Evolutionary conservation across 495 filamentous ascomycete species (phyloP).

Genomic region (Geopyxis carbonaria): DNA sequence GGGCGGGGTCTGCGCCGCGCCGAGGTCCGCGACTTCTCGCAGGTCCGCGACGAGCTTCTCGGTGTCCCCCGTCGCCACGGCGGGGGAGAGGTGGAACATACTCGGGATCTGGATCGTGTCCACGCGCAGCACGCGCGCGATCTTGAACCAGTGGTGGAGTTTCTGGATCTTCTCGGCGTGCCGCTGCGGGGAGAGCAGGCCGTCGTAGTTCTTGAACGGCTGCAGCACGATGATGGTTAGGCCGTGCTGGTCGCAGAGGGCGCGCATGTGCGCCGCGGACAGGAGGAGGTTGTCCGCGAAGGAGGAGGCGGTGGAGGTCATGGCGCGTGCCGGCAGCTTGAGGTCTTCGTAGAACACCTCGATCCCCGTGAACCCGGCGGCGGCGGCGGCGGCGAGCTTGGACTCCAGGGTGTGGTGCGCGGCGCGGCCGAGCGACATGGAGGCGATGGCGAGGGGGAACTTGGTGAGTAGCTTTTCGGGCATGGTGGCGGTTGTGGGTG

Average conservation of each 20-base stretch:
- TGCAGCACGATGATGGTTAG: slow-evolving; percentile 56
- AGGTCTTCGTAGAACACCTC: slow-evolving; percentile 75
- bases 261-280: slow-evolving; percentile 40
- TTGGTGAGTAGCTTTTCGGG: slow-evolving; percentile 5
- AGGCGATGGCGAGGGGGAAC: slow-evolving; percentile 38
- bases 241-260: slow-evolving; percentile 39
- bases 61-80: slow-evolving; percentile 40
- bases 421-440: slow-evolving; percentile 57
- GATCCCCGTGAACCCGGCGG: slow-evolving; percentile 50
- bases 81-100: slow-evolving; percentile 41
- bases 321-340: slow-evolving; percentile 25
- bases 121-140: slow-evolving; percentile 46
- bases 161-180: slow-evolving; percentile 44
- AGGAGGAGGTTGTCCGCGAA: slow-evolving; percentile 32
- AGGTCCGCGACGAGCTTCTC: slow-evolving; percentile 48
- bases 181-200: slow-evolving; percentile 44
- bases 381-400: slow-evolving; percentile 49
- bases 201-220: slow-evolving; percentile 67
- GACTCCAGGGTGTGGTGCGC: slow-evolving; percentile 41
- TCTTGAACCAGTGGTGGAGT: slow-evolving; percentile 49
- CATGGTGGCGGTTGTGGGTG: neutral
- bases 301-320: slow-evolving; percentile 10
- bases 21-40: slow-evolving; percentile 47
- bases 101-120: slow-evolving; percentile 60
- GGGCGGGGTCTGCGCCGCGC: slow-evolving; percentile 33